Conservation (phyloP, 108 stramenopile species). For the Cyclotella atomus region DNA sequence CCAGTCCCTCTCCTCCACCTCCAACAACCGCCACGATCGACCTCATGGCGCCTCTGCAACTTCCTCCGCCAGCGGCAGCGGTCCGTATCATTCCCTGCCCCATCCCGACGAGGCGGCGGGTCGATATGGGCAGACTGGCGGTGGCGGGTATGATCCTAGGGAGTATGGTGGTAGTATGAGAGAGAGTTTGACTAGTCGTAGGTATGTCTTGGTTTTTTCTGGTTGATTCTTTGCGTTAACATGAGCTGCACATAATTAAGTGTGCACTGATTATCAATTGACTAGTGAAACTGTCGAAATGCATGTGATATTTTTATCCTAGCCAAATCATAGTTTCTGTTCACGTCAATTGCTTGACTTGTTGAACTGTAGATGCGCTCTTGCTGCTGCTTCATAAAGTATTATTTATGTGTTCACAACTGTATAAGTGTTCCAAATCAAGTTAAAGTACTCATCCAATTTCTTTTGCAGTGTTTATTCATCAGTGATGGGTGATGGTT, state of each 20-base stretch:
- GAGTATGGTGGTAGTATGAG: background rate
- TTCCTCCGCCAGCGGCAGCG: background rate
- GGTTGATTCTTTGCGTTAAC: background rate
- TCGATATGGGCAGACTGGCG: background rate
- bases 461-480: background rate
- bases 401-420: background rate
- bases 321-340: too few species aligned
- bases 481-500: background rate
- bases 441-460: background rate
- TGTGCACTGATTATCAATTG: background rate
- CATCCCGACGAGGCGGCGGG: conserved; percentile 22
- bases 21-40: background rate
- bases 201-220: too few species aligned
- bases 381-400: background rate
- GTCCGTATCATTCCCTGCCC: conserved; percentile 26
- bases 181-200: background rate
- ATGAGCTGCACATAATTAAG: background rate
- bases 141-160: conserved; percentile 1
- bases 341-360: too few species aligned
- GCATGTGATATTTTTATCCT: too few species aligned
- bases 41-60: too few species aligned
- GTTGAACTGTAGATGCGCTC: too few species aligned
- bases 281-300: background rate
- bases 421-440: background rate
- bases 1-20: background rate